phyloP scores from a whole-genome alignment of 2,329 filamentous ascomycete species.

The Scorias spongiosa region DNA sequence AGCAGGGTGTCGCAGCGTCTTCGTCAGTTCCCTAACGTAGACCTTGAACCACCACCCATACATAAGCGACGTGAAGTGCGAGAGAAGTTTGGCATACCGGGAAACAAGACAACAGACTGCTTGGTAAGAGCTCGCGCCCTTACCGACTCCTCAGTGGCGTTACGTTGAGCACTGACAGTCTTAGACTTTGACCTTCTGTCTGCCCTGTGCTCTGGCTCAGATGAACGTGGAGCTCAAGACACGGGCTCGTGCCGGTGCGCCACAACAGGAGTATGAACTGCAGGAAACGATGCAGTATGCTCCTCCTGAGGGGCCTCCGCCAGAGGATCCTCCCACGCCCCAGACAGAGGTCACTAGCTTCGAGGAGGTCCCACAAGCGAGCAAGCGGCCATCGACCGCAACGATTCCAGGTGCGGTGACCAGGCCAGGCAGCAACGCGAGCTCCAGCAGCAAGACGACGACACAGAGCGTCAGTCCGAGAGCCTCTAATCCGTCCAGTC shows the following conservation, averaged over 20 bases:
- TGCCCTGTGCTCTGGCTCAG: neutral
- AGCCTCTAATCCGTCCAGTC: neutral
- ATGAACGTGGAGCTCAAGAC: neutral
- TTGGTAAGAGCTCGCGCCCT: neutral
- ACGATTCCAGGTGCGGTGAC: too few relatives aligned
- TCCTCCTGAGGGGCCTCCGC: too few relatives aligned
- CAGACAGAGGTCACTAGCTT: too few relatives aligned
- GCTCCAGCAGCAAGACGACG: neutral
- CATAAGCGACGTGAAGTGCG: neutral
- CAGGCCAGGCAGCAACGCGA: neutral
- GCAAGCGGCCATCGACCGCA: too few relatives aligned
- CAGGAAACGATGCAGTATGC: too few relatives aligned
- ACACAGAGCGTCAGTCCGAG: neutral
- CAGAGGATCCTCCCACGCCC: too few relatives aligned
- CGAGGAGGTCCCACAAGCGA: too few relatives aligned
- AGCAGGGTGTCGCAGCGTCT: neutral
- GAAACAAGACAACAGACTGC: neutral
- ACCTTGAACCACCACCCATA: neutral
- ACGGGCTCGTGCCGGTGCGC: neutral
- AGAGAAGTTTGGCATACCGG: neutral
- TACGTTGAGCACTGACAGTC: neutral
- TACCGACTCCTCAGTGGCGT: neutral
- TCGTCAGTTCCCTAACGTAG: neutral
- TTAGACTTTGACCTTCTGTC: neutral
- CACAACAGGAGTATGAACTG: too few relatives aligned